Evolutionary conservation across 345 rosid genomes (phyloP).

Genomic region (Lepidium didymum): DNA sequence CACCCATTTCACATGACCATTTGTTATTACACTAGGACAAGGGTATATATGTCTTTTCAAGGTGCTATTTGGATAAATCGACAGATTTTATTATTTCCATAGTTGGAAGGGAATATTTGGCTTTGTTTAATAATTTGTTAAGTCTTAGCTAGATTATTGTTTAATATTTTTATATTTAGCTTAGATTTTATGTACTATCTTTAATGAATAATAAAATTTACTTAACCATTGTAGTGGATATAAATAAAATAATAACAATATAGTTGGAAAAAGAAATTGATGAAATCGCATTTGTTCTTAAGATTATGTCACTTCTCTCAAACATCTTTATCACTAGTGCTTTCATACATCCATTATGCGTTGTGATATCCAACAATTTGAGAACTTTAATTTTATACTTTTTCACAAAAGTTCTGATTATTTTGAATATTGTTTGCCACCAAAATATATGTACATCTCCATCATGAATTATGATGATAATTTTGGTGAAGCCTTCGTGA

Average conservation of each 20-base stretch:
- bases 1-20: slow-evolving; percentile 5
- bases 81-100: background rate
- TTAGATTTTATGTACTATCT: background rate
- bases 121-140: background rate
- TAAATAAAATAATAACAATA: background rate
- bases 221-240: background rate
- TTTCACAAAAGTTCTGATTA: background rate
- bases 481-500: background rate
- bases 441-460: background rate
- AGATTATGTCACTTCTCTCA: background rate
- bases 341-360: background rate
- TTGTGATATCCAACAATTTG: background rate
- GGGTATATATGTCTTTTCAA: slow-evolving; percentile 1
- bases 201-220: background rate
- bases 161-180: background rate
- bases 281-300: background rate
- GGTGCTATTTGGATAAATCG: slow-evolving; percentile 9
- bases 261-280: background rate
- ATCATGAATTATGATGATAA: background rate
- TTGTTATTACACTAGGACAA: background rate
- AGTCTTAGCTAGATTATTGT: background rate
- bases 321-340: background rate
- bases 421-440: background rate
- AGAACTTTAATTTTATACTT: background rate
- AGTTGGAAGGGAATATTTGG: slow-evolving; percentile 20